Evolutionary conservation across 176 grass and related monocot genomes (phyloP).

Genomic region (Saccharum spontaneum): DNA sequence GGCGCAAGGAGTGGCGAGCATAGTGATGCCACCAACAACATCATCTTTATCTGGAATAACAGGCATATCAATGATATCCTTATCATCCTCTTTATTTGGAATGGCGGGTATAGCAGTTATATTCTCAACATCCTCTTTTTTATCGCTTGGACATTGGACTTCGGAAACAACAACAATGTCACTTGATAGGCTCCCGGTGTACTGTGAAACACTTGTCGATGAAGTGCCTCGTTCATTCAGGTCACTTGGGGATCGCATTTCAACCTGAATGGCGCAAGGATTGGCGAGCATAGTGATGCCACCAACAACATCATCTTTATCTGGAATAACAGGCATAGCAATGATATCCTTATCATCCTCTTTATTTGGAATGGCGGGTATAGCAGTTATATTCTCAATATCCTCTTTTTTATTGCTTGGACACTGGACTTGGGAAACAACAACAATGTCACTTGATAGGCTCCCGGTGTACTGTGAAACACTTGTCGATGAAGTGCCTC

Average conservation of each 20-base stretch:
- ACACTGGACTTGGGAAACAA: too few species aligned
- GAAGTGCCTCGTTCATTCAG: neutral
- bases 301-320: too few species aligned
- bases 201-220: neutral
- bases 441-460: too few species aligned
- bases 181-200: neutral
- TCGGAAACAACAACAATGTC: neutral
- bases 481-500: too few species aligned
- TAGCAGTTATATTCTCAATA: too few species aligned
- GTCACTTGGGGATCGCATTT: neutral
- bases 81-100: neutral
- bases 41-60: neutral
- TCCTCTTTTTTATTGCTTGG: too few species aligned
- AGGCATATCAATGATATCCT: neutral
- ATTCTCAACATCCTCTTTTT: neutral
- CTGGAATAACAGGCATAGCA: too few species aligned
- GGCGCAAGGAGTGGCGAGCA: neutral
- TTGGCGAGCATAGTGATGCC: too few species aligned
- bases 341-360: too few species aligned
- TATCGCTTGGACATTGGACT: neutral
- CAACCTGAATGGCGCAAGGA: neutral
- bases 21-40: neutral
- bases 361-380: too few species aligned
- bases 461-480: too few species aligned
- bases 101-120: neutral